phyloP scores from a whole-genome alignment of 768 basidiomycete genomes.

The Hirschioporus abietinus region DNA sequence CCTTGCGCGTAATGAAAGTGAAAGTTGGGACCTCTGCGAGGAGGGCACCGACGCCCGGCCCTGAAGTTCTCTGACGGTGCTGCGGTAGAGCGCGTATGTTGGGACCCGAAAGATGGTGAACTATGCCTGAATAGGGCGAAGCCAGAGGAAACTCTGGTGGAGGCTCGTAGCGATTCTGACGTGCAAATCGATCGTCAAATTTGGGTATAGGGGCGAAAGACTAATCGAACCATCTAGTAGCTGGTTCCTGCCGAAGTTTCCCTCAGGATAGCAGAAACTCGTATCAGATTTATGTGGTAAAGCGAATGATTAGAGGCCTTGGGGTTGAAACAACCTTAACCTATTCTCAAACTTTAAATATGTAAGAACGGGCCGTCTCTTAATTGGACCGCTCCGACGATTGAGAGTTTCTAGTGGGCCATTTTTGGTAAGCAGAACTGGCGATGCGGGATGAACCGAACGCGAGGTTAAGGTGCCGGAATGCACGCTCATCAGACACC shows the following conservation, averaged over 20 bases:
- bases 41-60: no score
- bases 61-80: no score
- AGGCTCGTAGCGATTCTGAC: conserved; percentile 94
- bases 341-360: conserved; percentile 74
- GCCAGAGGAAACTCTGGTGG: conserved; percentile 95
- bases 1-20: no score
- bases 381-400: conserved; percentile 44
- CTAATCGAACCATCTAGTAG: no score
- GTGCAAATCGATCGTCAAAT: conserved; percentile 95
- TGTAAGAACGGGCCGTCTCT: no score
- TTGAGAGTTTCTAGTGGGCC: conserved; percentile 70
- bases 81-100: no score
- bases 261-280: no score
- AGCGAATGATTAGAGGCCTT: conserved; percentile 91
- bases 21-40: no score
- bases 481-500: no score
- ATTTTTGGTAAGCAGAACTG: conserved; percentile 72
- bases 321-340: conserved; percentile 82
- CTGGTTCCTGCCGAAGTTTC: no score
- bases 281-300: conserved; percentile 56
- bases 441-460: conserved; percentile 64
- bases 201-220: conserved; percentile 96
- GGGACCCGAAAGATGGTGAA: no score
- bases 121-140: conserved; percentile 88
- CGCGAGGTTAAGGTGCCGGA: conserved; percentile 29